These are phyloP conservation scores for Aspergillus melleus DNA, from an alignment of 2,329 filamentous ascomycete species.

Conservation along the genomic window DNA sequence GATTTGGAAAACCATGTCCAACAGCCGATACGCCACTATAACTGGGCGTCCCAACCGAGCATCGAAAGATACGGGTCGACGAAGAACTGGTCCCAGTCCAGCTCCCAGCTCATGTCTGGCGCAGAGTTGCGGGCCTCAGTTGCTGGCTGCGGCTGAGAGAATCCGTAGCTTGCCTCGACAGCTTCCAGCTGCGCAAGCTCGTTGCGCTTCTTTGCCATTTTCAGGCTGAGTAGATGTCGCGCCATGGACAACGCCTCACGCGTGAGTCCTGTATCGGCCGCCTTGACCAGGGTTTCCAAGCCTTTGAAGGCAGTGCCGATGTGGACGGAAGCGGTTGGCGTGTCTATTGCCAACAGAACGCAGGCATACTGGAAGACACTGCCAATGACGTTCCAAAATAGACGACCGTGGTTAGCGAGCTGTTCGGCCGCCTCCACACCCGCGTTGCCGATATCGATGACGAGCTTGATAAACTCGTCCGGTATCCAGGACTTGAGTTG, in stretches of 20 bases:
- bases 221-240: slow-evolving; percentile 29
- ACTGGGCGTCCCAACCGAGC: slow-evolving; percentile 20
- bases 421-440: slow-evolving; percentile 25
- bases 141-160: slow-evolving; percentile 11
- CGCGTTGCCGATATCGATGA: slow-evolving; percentile 25
- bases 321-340: slow-evolving; percentile 19
- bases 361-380: slow-evolving; percentile 35
- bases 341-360: slow-evolving; percentile 31
- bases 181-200: slow-evolving; percentile 29
- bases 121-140: slow-evolving; percentile 11
- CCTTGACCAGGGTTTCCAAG: slow-evolving; percentile 27
- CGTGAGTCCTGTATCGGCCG: slow-evolving; percentile 27
- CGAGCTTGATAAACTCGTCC: slow-evolving; percentile 20
- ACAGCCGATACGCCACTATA: slow-evolving; percentile 5
- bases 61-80: slow-evolving; percentile 31
- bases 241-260: slow-evolving; percentile 30
- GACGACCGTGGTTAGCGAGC: slow-evolving; percentile 22
- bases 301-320: slow-evolving; percentile 24
- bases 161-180: slow-evolving; percentile 24
- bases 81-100: slow-evolving; percentile 33
- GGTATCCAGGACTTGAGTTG: slow-evolving; percentile 25
- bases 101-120: slow-evolving; percentile 24
- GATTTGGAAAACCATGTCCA: neutral
- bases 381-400: slow-evolving; percentile 34
- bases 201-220: slow-evolving; percentile 30